These are phyloP conservation scores for Tetraselmis chui DNA, from an alignment of 139 green algal genomes.

Conservation along the genomic window DNA sequence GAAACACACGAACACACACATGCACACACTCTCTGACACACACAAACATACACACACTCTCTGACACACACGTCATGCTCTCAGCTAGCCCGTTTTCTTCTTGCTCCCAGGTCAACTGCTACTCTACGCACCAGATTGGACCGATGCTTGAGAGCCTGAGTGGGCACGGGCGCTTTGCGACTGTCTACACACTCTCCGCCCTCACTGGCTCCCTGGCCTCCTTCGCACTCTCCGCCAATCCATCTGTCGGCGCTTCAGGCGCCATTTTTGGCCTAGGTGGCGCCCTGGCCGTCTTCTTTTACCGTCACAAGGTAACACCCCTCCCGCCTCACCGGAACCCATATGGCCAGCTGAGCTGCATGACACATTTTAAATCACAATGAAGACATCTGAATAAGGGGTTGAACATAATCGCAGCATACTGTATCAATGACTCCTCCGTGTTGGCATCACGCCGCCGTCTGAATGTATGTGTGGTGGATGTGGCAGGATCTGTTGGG, in stretches of 20 bases:
- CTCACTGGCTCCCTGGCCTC: slow-evolving; percentile 31
- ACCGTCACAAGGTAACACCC: slow-evolving; percentile 16
- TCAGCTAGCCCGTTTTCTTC: neutral
- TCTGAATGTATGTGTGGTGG: no score
- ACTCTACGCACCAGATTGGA: slow-evolving; percentile 44
- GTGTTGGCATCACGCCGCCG: no score
- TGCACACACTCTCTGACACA: no score
- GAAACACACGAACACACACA: no score
- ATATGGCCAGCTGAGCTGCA: no score
- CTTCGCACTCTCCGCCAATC: slow-evolving; percentile 33
- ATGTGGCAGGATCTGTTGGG: slow-evolving; percentile 21
- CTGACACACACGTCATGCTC: no score
- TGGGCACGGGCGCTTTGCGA: slow-evolving; percentile 27
- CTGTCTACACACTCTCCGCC: slow-evolving; percentile 35
- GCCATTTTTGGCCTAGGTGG: slow-evolving; percentile 54
- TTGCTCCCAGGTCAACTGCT: slow-evolving; percentile 34
- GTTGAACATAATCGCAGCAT: no score
- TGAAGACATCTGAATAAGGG: no score
- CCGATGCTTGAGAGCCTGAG: slow-evolving; percentile 39
- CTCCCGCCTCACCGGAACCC: neutral
- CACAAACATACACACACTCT: no score
- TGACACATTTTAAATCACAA: no score
- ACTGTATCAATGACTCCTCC: no score
- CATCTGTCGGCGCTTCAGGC: slow-evolving; percentile 36
- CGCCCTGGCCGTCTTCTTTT: slow-evolving; percentile 47